Percentiles rank a stretch among this genome's conserved stretches.
These are phyloP conservation scores for Eucalyptus sp. DNA, from an alignment of 345 rosid species.

Conservation along the genomic window DNA sequence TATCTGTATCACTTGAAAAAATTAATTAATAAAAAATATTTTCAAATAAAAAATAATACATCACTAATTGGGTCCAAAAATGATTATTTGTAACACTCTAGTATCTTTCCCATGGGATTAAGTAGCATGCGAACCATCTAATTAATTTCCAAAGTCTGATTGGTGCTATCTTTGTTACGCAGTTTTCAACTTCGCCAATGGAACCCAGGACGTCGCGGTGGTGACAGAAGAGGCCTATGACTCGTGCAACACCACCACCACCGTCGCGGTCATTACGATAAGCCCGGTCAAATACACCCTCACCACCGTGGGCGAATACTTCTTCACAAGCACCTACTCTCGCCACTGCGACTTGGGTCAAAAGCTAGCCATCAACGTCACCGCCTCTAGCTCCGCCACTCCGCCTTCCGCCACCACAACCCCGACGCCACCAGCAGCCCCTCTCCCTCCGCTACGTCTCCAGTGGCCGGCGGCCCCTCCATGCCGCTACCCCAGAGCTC, in stretches of 20 bases:
- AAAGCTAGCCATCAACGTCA: slow-evolving; percentile 34
- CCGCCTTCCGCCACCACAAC: not conserved
- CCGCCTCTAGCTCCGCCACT: not conserved
- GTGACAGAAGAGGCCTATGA: slow-evolving; percentile 28
- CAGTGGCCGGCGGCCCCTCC: slow-evolving; percentile 9
- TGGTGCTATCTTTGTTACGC: not conserved
- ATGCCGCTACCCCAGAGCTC: slow-evolving; percentile 3
- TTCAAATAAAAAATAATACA: not conserved
- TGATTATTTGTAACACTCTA: not conserved
- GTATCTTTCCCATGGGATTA: not conserved
- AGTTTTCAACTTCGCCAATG: slow-evolving; percentile 44
- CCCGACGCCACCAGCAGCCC: slow-evolving; percentile 2
- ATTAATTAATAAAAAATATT: not conserved
- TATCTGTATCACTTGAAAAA: not conserved
- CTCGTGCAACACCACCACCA: slow-evolving; percentile 17
- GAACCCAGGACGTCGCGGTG: slow-evolving; percentile 37
- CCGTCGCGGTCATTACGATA: not conserved
- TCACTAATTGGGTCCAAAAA: not conserved
- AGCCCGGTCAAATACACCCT: slow-evolving; percentile 32
- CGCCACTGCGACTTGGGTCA: slow-evolving; percentile 38
- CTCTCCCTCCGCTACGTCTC: slow-evolving; percentile 28
- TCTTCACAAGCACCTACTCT: slow-evolving; percentile 23
- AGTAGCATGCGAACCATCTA: not conserved
- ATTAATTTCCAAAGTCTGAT: not conserved
- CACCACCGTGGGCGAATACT: slow-evolving; percentile 25